Conservation (phyloP, 768 basidiomycete species). For the Pulveroboletus ravenelii region DNA sequence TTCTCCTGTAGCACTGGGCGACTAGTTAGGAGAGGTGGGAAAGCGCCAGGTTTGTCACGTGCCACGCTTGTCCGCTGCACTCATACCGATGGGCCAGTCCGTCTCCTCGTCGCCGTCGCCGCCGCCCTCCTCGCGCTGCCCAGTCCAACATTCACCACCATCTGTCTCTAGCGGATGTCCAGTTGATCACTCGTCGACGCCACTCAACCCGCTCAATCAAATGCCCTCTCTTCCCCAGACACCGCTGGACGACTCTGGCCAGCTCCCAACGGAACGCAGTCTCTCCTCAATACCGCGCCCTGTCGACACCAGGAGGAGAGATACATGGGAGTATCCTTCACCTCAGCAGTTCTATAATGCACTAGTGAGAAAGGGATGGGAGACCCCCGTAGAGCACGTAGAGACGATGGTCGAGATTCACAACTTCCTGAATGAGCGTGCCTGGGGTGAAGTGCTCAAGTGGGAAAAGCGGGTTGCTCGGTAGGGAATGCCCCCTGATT, state of each 20-base stretch:
- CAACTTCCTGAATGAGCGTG: conserved; percentile 95
- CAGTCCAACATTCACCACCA: conserved; percentile 34
- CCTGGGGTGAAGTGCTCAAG: conserved; percentile 89
- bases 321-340: conserved; percentile 91
- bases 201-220: conserved; percentile 72
- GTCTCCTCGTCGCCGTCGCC: conserved; percentile 7
- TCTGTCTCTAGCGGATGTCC: conserved; percentile 47
- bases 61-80: neutral
- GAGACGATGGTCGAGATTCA: conserved; percentile 98
- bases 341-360: conserved; percentile 99
- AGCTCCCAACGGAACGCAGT: conserved; percentile 69
- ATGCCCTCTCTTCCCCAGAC: conserved; percentile 82
- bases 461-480: conserved; percentile 71
- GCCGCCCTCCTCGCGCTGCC: conserved; percentile 31
- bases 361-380: conserved; percentile 92
- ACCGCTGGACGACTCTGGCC: conserved; percentile 47
- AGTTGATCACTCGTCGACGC: conserved; percentile 45
- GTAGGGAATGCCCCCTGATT: conserved; percentile 11
- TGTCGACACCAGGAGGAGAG: conserved; percentile 16
- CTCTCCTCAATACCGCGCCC: conserved; percentile 85
- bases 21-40: conserved; percentile 2
- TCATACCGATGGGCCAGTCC: conserved; percentile 17
- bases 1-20: too few relatives aligned
- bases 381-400: conserved; percentile 93
- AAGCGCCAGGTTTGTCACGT: conserved; percentile 10